These are phyloP conservation scores for Sporothrix luriei DNA, from an alignment of 2,329 filamentous ascomycete genomes.

Conservation along the genomic window DNA sequence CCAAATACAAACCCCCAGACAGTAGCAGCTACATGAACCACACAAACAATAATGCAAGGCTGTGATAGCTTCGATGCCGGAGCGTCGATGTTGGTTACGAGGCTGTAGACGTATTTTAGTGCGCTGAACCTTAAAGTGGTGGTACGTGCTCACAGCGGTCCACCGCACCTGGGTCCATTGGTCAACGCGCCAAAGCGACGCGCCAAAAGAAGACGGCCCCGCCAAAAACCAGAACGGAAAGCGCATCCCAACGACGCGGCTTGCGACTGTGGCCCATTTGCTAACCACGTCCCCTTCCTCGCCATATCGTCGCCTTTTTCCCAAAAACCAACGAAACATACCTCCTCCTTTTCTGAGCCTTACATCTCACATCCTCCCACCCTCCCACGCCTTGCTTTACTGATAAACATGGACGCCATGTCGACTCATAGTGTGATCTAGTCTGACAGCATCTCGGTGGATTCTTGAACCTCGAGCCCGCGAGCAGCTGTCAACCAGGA, in stretches of 20 bases:
- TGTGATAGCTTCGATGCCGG: no score
- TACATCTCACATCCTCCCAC: background rate
- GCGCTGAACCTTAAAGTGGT: background rate
- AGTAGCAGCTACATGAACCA: no score
- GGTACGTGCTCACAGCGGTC: background rate
- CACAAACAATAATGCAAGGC: no score
- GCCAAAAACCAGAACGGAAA: background rate
- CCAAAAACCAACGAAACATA: background rate
- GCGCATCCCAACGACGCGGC: constrained; percentile 16
- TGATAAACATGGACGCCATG: background rate
- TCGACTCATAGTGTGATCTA: background rate
- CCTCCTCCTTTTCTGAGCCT: background rate
- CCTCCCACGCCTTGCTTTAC: background rate
- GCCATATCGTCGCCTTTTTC: background rate
- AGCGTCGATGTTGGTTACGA: background rate
- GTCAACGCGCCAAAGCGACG: background rate
- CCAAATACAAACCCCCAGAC: background rate
- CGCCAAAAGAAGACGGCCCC: constrained; percentile 15
- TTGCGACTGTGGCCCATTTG: background rate
- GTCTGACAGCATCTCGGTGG: background rate
- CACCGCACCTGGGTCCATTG: constrained; percentile 9
- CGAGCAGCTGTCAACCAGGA: background rate
- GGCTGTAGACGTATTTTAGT: background rate
- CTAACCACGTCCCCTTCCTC: background rate
- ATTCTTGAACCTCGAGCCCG: background rate